phyloP scores from a whole-genome alignment of 1,284 basidiomycete species.

The Pyrrhoderma noxium region DNA sequence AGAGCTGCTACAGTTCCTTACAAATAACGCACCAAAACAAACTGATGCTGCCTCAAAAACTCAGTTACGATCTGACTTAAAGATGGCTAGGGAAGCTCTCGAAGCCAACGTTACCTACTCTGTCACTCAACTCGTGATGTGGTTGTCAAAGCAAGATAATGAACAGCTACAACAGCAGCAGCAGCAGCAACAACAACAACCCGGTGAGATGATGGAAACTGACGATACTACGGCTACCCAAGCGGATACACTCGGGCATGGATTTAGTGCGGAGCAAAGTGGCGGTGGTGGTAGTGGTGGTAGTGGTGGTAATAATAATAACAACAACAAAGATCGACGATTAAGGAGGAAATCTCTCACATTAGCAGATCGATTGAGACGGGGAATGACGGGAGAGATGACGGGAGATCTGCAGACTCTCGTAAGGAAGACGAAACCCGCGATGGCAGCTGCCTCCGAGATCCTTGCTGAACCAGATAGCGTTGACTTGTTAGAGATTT shows the following conservation, averaged over 20 bases:
- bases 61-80: conserved; percentile 34
- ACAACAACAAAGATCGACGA: conserved; percentile 32
- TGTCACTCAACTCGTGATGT: conserved; percentile 70
- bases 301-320: no score
- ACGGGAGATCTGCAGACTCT: conserved; percentile 62
- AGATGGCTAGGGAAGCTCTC: conserved; percentile 53
- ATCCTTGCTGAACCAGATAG: conserved; percentile 18
- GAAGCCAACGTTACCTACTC: conserved; percentile 71
- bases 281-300: no score
- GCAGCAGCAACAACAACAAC: no score
- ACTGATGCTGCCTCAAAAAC: neutral
- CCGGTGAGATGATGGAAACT: conserved; percentile 30
- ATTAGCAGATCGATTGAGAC: conserved; percentile 55
- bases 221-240: conserved; percentile 30
- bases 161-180: no score
- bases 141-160: conserved; percentile 62
- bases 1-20: conserved; percentile 59
- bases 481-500: conserved; percentile 49
- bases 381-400: conserved; percentile 75
- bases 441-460: conserved; percentile 39
- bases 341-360: conserved; percentile 39
- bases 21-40: conserved; percentile 30
- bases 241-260: conserved; percentile 29
- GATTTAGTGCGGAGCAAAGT: conserved; percentile 23
- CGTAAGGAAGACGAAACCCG: conserved; percentile 53